phyloP scores from a whole-genome alignment of 106 monocot genomes.

The Allium fistulosum region DNA sequence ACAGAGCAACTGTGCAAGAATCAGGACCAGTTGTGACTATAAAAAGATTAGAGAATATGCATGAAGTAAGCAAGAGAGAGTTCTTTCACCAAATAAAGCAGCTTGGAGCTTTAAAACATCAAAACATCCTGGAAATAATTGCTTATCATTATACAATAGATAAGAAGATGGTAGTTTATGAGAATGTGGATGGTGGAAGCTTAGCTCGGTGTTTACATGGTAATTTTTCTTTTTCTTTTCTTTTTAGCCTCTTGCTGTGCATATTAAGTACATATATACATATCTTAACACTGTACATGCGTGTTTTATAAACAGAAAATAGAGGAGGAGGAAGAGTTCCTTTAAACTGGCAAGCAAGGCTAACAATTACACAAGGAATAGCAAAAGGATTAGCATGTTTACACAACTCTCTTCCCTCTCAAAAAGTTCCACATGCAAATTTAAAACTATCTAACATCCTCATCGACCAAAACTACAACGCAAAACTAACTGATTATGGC shows the following conservation, averaged over 20 bases:
- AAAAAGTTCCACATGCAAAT: slow-evolving; percentile 45
- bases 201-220: slow-evolving; percentile 53
- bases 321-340: slow-evolving; percentile 47
- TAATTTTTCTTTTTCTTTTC: neutral
- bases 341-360: slow-evolving; percentile 39
- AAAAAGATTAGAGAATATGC: slow-evolving; percentile 35
- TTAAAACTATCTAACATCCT: slow-evolving; percentile 51
- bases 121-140: slow-evolving; percentile 25
- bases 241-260: neutral
- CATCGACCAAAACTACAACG: slow-evolving; percentile 6
- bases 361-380: slow-evolving; percentile 35
- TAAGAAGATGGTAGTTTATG: slow-evolving; percentile 22
- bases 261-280: neutral
- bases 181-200: slow-evolving; percentile 17
- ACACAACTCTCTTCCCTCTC: slow-evolving; percentile 39
- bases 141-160: slow-evolving; percentile 19
- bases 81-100: slow-evolving; percentile 20
- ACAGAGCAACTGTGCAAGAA: slow-evolving; percentile 19
- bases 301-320: neutral
- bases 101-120: slow-evolving; percentile 18
- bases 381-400: slow-evolving; percentile 38
- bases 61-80: slow-evolving; percentile 10
- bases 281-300: neutral
- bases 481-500: slow-evolving; percentile 47
- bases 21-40: slow-evolving; percentile 23